These are phyloP conservation scores for Phlebopus sp. DNA, from an alignment of 1,284 basidiomycete genomes.

Conservation along the genomic window DNA sequence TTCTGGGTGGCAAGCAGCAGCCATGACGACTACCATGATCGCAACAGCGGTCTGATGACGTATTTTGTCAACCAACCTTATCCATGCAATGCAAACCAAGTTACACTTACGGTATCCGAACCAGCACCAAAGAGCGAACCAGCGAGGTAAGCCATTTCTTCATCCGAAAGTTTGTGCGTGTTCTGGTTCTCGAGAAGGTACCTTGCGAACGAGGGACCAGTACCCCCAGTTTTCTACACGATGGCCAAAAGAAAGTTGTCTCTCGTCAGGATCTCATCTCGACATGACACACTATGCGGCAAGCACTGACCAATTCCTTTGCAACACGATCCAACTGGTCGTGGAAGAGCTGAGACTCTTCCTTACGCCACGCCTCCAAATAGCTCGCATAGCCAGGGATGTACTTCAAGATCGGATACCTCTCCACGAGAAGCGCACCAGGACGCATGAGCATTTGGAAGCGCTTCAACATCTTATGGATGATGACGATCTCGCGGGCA, in stretches of 20 bases:
- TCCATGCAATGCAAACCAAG: no score
- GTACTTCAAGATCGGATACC: constrained; percentile 37
- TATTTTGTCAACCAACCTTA: neutral
- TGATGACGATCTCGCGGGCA: constrained; percentile 40
- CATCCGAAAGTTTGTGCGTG: constrained; percentile 25
- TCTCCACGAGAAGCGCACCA: constrained; percentile 39
- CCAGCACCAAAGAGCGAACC: constrained; percentile 45
- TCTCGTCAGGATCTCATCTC: neutral
- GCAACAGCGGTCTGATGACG: constrained; percentile 39
- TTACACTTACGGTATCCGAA: constrained; percentile 38
- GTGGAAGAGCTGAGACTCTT: constrained; percentile 43
- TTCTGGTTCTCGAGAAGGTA: constrained; percentile 32
- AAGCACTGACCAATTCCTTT: constrained; percentile 32
- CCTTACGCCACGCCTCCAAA: constrained; percentile 37
- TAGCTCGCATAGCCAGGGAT: constrained; percentile 38
- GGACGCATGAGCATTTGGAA: constrained; percentile 39
- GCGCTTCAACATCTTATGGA: constrained; percentile 36
- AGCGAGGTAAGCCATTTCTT: constrained; percentile 40
- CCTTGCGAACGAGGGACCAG: constrained; percentile 28
- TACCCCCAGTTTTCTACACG: constrained; percentile 17
- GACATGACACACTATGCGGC: no score
- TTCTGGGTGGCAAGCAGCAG: constrained; percentile 44
- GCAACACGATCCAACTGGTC: constrained; percentile 35
- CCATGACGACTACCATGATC: constrained; percentile 46
- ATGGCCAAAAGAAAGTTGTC: neutral